These are phyloP conservation scores for Penicillium tannophilum DNA, from an alignment of 495 filamentous ascomycete species.

Conservation along the genomic window DNA sequence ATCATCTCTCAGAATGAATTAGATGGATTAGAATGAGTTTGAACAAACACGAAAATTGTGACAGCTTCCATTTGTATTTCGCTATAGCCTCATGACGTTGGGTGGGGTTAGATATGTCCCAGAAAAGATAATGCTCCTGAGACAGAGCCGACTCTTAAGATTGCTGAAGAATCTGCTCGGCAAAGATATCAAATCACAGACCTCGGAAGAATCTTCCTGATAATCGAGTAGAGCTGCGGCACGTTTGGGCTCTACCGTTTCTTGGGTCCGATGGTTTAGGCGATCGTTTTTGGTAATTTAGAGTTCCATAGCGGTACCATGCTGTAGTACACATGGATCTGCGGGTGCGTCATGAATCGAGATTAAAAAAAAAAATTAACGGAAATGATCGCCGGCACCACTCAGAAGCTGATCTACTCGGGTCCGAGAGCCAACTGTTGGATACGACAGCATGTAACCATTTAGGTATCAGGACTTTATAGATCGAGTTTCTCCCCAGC, in stretches of 20 bases:
- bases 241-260: neutral
- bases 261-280: neutral
- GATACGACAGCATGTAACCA: neutral
- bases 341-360: slow-evolving; percentile 6
- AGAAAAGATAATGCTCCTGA: neutral
- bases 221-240: neutral
- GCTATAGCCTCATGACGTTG: neutral
- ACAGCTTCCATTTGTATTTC: too few species aligned
- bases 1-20: too few species aligned
- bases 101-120: too few species aligned
- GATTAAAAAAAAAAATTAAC: slow-evolving; percentile 1
- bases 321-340: neutral
- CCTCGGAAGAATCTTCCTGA: neutral
- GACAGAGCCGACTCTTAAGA: neutral
- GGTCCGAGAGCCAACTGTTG: neutral
- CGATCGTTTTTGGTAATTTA: neutral
- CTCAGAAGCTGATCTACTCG: neutral
- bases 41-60: too few species aligned
- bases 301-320: neutral
- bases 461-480: neutral
- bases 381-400: slow-evolving; percentile 19
- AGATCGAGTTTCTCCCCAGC: neutral
- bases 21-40: too few species aligned
- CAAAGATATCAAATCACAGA: neutral
- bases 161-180: neutral